A percentile compares a stretch with the other conserved stretches of the same genome.
Evolutionary conservation across 768 basidiomycete genomes (phyloP).

Genomic region (Hemileccinum rubropunctum): DNA sequence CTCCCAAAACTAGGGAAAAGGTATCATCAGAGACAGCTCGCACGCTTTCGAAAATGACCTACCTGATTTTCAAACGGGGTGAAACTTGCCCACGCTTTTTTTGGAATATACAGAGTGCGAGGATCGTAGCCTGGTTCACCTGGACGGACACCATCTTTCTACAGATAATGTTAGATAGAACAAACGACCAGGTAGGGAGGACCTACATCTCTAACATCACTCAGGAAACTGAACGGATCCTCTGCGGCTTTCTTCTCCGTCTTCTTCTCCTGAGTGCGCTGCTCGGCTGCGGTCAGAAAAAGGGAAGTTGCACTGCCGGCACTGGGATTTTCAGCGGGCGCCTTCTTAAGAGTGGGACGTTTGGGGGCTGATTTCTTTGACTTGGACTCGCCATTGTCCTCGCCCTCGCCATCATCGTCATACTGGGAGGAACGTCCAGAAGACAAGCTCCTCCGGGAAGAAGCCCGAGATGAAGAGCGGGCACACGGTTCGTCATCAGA

Average conservation of each 20-base stretch:
- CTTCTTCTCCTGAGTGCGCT: slow-evolving; percentile 70
- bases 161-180: neutral
- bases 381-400: slow-evolving; percentile 35
- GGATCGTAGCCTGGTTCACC: slow-evolving; percentile 89
- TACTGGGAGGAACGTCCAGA: slow-evolving; percentile 35
- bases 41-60: slow-evolving; percentile 6
- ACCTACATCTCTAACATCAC: slow-evolving; percentile 68
- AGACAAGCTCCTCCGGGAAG: slow-evolving; percentile 38
- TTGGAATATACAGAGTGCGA: slow-evolving; percentile 79
- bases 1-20: slow-evolving; percentile 63
- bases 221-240: slow-evolving; percentile 71
- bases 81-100: slow-evolving; percentile 73
- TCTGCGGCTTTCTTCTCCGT: slow-evolving; percentile 80
- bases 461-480: slow-evolving; percentile 51
- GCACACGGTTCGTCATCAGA: slow-evolving; percentile 52
- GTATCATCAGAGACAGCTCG: neutral
- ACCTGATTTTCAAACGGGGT: slow-evolving; percentile 96
- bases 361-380: slow-evolving; percentile 36
- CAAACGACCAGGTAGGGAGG: neutral
- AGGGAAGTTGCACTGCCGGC: slow-evolving; percentile 33
- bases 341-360: slow-evolving; percentile 33
- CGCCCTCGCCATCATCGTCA: slow-evolving; percentile 37
- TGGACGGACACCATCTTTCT: slow-evolving; percentile 81
- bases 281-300: slow-evolving; percentile 85
- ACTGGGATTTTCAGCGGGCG: slow-evolving; percentile 25